Evolutionary conservation across 306 rosid genomes (phyloP).

Genomic region (Sicyos baderoa): DNA sequence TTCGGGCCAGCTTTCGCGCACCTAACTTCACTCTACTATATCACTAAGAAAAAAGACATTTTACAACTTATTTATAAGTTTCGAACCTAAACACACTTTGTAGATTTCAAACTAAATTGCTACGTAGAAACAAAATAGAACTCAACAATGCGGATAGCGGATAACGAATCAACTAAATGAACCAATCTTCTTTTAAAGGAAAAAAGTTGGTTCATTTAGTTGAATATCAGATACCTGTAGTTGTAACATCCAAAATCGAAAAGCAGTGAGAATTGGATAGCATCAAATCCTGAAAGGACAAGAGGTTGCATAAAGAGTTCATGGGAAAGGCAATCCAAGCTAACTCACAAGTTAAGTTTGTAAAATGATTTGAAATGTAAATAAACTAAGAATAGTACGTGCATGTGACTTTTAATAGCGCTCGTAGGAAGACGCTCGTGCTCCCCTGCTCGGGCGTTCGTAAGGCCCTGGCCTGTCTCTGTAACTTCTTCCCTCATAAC

Average conservation of each 20-base stretch:
- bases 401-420: constrained; percentile 41
- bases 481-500: constrained; percentile 64
- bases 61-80: too few species aligned
- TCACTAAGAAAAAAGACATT: too few species aligned
- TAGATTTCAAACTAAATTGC: too few species aligned
- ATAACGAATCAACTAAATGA: too few species aligned
- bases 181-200: too few species aligned
- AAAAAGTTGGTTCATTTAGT: too few species aligned
- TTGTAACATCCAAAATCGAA: background rate
- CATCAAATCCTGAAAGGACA: background rate
- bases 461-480: constrained; percentile 75
- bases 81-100: too few species aligned
- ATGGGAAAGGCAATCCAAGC: constrained; percentile 13
- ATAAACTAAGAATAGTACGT: background rate
- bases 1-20: too few species aligned
- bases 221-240: background rate
- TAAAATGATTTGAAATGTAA: background rate
- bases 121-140: too few species aligned
- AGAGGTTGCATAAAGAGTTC: constrained; percentile 2
- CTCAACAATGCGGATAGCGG: too few species aligned
- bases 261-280: too few species aligned
- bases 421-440: constrained; percentile 61
- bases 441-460: constrained; percentile 60
- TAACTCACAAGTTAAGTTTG: constrained; percentile 1
- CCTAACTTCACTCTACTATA: too few species aligned